phyloP scores from a whole-genome alignment of 345 rosid genomes.

The Durio zibethinus region DNA sequence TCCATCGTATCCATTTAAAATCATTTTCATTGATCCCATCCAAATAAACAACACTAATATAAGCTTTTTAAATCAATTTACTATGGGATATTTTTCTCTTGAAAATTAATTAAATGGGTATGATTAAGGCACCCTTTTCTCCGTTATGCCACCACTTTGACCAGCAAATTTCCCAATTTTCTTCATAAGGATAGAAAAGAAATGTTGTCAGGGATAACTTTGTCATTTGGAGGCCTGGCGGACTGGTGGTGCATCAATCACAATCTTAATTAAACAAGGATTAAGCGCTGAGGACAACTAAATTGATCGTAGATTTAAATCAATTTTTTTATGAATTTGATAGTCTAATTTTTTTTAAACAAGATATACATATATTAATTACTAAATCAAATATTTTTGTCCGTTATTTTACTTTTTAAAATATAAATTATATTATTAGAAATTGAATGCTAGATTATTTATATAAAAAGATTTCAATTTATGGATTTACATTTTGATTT shows the following conservation, averaged over 20 bases:
- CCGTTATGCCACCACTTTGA: constrained; percentile 1
- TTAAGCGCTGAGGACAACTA: background rate
- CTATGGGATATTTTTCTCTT: background rate
- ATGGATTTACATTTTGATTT: too few species aligned
- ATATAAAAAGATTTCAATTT: too few species aligned
- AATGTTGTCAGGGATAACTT: background rate
- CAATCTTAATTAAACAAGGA: background rate
- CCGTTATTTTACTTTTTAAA: too few species aligned
- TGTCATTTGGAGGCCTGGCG: background rate
- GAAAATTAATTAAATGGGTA: background rate
- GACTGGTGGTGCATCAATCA: background rate
- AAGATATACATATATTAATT: too few species aligned
- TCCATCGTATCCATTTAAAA: background rate
- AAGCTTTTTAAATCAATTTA: background rate
- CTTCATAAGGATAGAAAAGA: background rate
- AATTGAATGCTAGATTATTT: too few species aligned
- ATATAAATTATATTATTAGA: too few species aligned
- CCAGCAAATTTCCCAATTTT: background rate
- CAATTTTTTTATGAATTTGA: too few species aligned
- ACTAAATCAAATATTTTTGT: too few species aligned
- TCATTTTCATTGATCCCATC: background rate
- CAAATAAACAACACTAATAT: constrained; percentile 1
- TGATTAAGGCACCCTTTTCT: background rate
- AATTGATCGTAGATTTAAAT: too few species aligned
- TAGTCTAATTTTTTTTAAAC: too few species aligned